Percentiles rank a stretch among this genome's conserved stretches.
Evolutionary conservation across 306 rosid genomes (phyloP).

Genomic region (Abrus precatorius): DNA sequence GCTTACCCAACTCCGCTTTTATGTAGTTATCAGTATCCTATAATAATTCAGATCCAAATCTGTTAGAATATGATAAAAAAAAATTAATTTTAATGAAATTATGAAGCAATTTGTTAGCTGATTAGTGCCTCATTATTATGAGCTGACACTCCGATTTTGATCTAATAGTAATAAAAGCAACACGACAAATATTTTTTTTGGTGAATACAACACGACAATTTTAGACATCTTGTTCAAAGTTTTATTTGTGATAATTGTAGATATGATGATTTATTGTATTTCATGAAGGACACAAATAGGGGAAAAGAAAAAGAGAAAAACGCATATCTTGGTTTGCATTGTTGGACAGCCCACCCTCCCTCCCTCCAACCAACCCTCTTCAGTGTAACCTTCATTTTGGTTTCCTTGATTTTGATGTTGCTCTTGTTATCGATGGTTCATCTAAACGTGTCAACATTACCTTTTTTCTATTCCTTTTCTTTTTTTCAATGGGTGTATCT

Average conservation of each 20-base stretch:
- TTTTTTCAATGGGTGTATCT: neutral
- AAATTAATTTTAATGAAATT: neutral
- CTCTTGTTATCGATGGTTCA: neutral
- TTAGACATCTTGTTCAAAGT: neutral
- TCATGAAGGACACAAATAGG: neutral
- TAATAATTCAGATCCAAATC: neutral
- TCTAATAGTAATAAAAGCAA: neutral
- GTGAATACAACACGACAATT: too few relatives aligned
- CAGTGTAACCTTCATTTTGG: slow-evolving; percentile 22
- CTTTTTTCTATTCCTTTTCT: neutral
- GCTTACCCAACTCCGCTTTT: slow-evolving; percentile 15
- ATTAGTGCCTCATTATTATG: neutral
- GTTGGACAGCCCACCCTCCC: slow-evolving; percentile 42
- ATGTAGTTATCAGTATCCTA: neutral
- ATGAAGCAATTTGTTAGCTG: neutral
- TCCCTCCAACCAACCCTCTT: slow-evolving; percentile 31
- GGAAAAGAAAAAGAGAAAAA: too few relatives aligned
- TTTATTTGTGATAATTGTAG: slow-evolving; percentile 26
- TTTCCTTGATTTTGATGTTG: slow-evolving; percentile 32
- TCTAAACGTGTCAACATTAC: slow-evolving; percentile 20
- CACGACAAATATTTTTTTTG: neutral
- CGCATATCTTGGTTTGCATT: neutral
- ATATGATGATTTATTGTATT: slow-evolving; percentile 15
- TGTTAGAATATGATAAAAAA: neutral
- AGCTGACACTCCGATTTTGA: slow-evolving; percentile 6